Percentiles rank a stretch among this genome's conserved stretches.
phyloP scores from a whole-genome alignment of 768 basidiomycete species.

The Boletus reticulatus region DNA sequence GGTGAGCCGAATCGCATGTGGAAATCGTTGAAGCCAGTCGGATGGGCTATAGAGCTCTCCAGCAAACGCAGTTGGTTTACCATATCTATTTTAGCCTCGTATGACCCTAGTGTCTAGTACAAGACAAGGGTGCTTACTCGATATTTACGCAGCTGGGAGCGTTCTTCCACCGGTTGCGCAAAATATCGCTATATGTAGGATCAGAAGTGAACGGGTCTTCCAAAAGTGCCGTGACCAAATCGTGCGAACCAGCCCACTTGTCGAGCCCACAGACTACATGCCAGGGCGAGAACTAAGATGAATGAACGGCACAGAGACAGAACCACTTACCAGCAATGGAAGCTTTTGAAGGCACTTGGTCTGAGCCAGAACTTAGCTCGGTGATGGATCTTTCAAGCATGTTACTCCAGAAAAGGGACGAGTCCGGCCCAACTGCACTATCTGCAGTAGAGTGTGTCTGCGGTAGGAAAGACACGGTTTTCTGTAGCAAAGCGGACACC shows the following conservation, averaged over 20 bases:
- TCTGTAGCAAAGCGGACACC: slow-evolving; percentile 49
- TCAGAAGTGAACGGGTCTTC: slow-evolving; percentile 69
- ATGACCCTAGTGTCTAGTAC: not conserved
- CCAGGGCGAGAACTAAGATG: not conserved
- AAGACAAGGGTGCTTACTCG: slow-evolving; percentile 20
- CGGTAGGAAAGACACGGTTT: slow-evolving; percentile 45
- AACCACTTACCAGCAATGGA: slow-evolving; percentile 47
- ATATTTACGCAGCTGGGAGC: slow-evolving; percentile 23
- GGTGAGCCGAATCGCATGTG: slow-evolving; percentile 46
- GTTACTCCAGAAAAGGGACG: slow-evolving; percentile 45
- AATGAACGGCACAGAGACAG: not conserved
- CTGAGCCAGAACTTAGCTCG: slow-evolving; percentile 33
- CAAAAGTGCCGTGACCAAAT: slow-evolving; percentile 68
- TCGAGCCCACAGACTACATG: slow-evolving; percentile 56
- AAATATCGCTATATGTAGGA: slow-evolving; percentile 36
- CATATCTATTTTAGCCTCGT: slow-evolving; percentile 16
- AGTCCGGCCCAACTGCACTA: slow-evolving; percentile 25
- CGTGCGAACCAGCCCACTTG: slow-evolving; percentile 49
- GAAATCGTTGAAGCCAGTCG: slow-evolving; percentile 56
- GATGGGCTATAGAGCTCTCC: slow-evolving; percentile 43
- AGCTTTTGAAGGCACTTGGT: slow-evolving; percentile 34
- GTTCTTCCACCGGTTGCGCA: slow-evolving; percentile 52
- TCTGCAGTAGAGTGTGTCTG: slow-evolving; percentile 35
- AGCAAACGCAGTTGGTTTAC: slow-evolving; percentile 17
- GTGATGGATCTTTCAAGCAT: slow-evolving; percentile 36